These are phyloP conservation scores for Colletotrichum sp. DNA, from an alignment of 2,329 filamentous ascomycete genomes.

Conservation along the genomic window DNA sequence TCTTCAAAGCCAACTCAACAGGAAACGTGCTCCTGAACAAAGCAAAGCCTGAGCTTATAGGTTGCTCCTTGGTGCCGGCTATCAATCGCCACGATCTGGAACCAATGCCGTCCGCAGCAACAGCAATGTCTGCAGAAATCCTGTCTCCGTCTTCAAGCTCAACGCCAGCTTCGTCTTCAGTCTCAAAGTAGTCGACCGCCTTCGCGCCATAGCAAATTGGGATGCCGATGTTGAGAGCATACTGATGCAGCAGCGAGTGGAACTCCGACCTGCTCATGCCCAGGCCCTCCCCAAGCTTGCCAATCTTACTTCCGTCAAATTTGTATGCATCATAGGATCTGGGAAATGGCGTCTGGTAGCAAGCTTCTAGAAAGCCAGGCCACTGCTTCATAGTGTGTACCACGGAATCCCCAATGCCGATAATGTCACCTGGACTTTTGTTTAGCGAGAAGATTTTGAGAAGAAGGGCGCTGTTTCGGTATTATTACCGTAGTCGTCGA, in stretches of 20 bases:
- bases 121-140: not conserved
- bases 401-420: not conserved
- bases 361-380: not conserved
- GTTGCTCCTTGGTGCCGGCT: not conserved
- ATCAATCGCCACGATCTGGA: not conserved
- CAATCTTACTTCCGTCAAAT: not conserved
- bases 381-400: not conserved
- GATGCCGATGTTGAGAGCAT: not conserved
- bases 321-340: not conserved
- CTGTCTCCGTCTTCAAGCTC: not conserved
- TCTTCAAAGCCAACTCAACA: not conserved
- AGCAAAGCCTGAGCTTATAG: not conserved
- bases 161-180: not conserved
- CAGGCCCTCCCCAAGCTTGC: not conserved
- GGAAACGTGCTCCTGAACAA: not conserved
- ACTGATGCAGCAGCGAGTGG: not conserved
- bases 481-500: not conserved
- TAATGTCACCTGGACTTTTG: not conserved
- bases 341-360: not conserved
- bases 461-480: not conserved
- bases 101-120: slow-evolving; percentile 1
- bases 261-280: not conserved
- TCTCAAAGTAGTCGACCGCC: not conserved
- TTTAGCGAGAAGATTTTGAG: not conserved
- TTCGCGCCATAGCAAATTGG: not conserved